phyloP scores from a whole-genome alignment of 2,329 filamentous ascomycete species.

The Arthrobotrys sinensis region DNA sequence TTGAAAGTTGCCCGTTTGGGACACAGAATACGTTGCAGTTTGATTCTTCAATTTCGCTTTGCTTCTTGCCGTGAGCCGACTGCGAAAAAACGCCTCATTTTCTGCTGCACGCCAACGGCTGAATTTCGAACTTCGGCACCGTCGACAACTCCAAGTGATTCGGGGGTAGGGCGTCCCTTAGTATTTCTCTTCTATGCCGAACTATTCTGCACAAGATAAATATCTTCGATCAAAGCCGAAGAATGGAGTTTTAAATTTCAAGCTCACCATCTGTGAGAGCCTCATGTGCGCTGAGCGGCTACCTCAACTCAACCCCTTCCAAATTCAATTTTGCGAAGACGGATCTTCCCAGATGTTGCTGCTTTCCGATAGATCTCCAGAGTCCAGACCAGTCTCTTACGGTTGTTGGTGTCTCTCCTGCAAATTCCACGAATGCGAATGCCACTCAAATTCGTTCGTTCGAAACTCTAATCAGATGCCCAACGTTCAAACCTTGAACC shows the following conservation, averaged over 20 bases:
- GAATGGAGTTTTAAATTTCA: constrained; percentile 20
- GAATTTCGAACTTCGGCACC: constrained; percentile 44
- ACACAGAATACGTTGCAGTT: constrained; percentile 39
- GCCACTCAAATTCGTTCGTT: constrained; percentile 11
- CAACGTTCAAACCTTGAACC: constrained; percentile 2
- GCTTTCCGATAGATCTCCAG: constrained; percentile 7
- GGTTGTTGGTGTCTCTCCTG: constrained; percentile 24
- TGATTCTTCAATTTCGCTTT: constrained; percentile 13
- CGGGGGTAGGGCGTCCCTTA: constrained; percentile 38
- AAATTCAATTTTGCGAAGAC: constrained; percentile 31
- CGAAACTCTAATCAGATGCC: constrained; percentile 28
- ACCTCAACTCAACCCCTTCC: constrained; percentile 34
- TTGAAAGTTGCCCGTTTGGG: constrained; percentile 42
- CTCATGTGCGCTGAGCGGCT: constrained; percentile 36
- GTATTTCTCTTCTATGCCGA: constrained; percentile 13
- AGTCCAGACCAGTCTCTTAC: constrained; percentile 45
- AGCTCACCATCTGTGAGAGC: constrained; percentile 7
- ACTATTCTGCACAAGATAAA: constrained; percentile 19
- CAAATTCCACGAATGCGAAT: constrained; percentile 26
- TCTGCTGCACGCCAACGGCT: constrained; percentile 46
- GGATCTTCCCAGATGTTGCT: constrained; percentile 21
- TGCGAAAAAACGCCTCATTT: constrained; percentile 35
- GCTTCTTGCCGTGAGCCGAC: constrained; percentile 39
- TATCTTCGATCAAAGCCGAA: constrained; percentile 12
- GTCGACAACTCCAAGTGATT: constrained; percentile 16